Base-by-base conservation (phyloP, 2,329 filamentous ascomycete genomes). In the Diaporthe sp. region DNA sequence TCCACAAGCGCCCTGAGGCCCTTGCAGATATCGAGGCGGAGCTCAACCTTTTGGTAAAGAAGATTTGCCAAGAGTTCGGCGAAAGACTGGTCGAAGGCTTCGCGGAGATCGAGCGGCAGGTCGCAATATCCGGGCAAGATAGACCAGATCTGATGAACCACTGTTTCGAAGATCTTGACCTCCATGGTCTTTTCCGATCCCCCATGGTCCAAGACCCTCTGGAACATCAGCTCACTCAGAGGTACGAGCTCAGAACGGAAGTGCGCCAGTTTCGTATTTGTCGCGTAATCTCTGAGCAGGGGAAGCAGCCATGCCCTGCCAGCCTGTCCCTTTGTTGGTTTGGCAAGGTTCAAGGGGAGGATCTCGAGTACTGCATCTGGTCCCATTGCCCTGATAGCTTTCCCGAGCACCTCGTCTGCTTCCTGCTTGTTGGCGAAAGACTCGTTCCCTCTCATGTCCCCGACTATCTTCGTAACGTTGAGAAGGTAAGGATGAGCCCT, bases 221-320 rank as follows among this genome's bases (percentile, higher is more conserved):
- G 95, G 83, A 96, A 98, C 88, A 99, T 94, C 68, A 90, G 86
- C 83, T 98, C 94, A 82, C 96, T 98, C 34, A 99, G 87, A 22
- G 97, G 95, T 8, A 98, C 92, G 84, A 99, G 92, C 80, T 97
- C 95, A 4, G 89, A 87, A 79, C 92, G 93, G 88, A 99, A 99
- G 83, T 98, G 95, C 1, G 89, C 88, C 17, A 99, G 87, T 76
- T 93, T 92, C 1, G 97, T 97, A 86, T 98, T 98, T 82, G 94
- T 94, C 13, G 96, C 94, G 80, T 94, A 94, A 82, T 98, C 95
- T 79, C 97, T 92, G 77, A 99, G 90, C 71, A 98, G 91, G 1
- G 97, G 97, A 71, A 99, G 90, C 86, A 99, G 91, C 97, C 97
- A 99, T 22, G 97, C 97, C 81, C 97, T 90, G 71, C 97, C 97